Percentiles rank a stretch among this genome's conserved stretches.
These are phyloP conservation scores for Dionaea muscipula DNA, from an alignment of 179 eudicot genomes.

Conservation along the genomic window DNA sequence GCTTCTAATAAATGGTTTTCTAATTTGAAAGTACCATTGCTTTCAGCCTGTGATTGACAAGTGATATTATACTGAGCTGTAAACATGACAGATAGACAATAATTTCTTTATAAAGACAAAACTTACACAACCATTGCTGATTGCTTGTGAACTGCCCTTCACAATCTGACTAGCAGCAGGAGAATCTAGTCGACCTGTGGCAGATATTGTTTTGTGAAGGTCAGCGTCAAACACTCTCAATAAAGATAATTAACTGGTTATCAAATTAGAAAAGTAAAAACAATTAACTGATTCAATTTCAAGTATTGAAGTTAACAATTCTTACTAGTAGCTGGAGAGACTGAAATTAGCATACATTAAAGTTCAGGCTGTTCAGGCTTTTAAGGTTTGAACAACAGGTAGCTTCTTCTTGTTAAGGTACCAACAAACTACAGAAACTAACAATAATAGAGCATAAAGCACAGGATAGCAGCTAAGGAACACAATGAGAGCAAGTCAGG, in stretches of 20 bases:
- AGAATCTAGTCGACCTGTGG: constrained; percentile 33
- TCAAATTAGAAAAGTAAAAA: neutral
- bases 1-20: constrained; percentile 27
- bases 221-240: neutral
- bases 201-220: constrained; percentile 8
- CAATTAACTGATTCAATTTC: too few relatives aligned
- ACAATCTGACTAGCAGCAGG: constrained; percentile 20
- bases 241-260: neutral
- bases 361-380: too few relatives aligned
- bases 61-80: constrained; percentile 22
- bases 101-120: constrained; percentile 39
- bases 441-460: too few relatives aligned
- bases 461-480: too few relatives aligned
- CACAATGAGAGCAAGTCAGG: too few relatives aligned
- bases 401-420: too few relatives aligned
- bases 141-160: constrained; percentile 18
- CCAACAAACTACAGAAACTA: too few relatives aligned
- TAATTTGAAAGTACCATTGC: constrained; percentile 33
- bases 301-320: too few relatives aligned
- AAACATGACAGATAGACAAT: constrained; percentile 12
- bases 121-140: constrained; percentile 64
- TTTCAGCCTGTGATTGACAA: constrained; percentile 41
- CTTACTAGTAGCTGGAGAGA: constrained; percentile 11
- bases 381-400: too few relatives aligned
- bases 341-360: constrained; percentile 16